Base-by-base conservation (phyloP, 2,329 filamentous ascomycete species). In the Aspergillus phoenicis region DNA sequence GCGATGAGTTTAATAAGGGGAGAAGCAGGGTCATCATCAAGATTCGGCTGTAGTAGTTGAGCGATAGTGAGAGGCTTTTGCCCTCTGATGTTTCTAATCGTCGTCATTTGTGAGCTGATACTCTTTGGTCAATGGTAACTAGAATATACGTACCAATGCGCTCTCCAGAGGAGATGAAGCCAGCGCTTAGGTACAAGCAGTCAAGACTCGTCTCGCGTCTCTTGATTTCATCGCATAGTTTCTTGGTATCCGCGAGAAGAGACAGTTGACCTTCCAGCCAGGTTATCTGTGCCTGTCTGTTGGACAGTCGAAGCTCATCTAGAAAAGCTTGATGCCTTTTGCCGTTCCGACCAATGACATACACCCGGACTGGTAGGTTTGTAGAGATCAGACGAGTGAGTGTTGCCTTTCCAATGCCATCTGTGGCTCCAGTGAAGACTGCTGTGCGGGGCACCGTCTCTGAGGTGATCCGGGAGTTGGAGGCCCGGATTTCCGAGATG, bases 231-330 rank as follows among this genome's bases (percentile, higher is more conserved):
- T 57, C 54, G 13, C 41, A 48, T 6, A 57, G 41, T 4, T n/a
- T 33, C 26, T 48, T 57, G 8, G 41, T 48, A 13, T 57, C 54
- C 8, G n/a, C 54, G 4, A 57, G 43, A n/a, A 57, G 54, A 13
- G 54, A 57, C 41, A 57, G n/a, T 38, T 57, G 54, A 20, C 54
- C 54, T 38, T 57, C 54, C 6, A 57, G 26, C 41, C 39, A 57
- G 54, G 48, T 47, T 11, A 57, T 48, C 11, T 48, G 2, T 33
- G 54, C 54, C 8, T 36, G 26, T 17, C 48, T 57, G 30, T 57
- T 57, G 54, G 26, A 30, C 5, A 36, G 17, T 11, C 54, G 54
- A 22, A 57, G 54, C 39, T 33, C 11, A 22, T 36, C 28, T 8
- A 57, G 17, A 24, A 57, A 47, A 2, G 13, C 4, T 24, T 28